These are phyloP conservation scores for Boletellus ananas DNA, from an alignment of 768 basidiomycete species.

Conservation along the genomic window DNA sequence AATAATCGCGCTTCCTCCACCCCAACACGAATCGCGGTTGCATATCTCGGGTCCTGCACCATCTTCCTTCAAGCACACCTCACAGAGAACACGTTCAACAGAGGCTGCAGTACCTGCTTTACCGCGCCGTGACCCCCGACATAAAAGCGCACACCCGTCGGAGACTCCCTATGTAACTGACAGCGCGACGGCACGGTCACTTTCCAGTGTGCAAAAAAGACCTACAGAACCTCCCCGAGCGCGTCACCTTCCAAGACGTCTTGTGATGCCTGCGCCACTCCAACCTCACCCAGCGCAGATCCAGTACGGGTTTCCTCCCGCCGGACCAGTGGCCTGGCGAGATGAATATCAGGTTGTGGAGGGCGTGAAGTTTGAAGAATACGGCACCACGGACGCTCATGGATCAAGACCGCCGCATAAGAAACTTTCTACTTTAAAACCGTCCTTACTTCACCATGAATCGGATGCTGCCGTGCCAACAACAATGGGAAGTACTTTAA, in stretches of 20 bases:
- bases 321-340: not conserved
- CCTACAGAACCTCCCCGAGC: constrained; percentile 16
- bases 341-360: constrained; percentile 2
- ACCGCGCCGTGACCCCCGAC: constrained; percentile 1
- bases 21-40: constrained; percentile 14
- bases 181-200: constrained; percentile 1
- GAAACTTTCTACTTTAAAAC: constrained; percentile 21
- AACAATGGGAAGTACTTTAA: constrained; percentile 4
- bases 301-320: constrained; percentile 12
- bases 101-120: not conserved
- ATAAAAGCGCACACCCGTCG: constrained; percentile 9
- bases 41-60: constrained; percentile 6
- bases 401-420: constrained; percentile 23
- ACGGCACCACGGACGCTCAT: constrained; percentile 7
- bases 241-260: constrained; percentile 53
- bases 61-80: not conserved
- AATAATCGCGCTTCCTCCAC: constrained; percentile 21
- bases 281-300: constrained; percentile 33
- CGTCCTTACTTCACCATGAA: constrained; percentile 26
- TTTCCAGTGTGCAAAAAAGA: constrained; percentile 6
- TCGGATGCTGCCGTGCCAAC: constrained; percentile 10
- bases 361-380: constrained; percentile 2
- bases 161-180: constrained; percentile 6
- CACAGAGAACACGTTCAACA: constrained; percentile 4
- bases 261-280: constrained; percentile 73